Conservation (phyloP, 2,329 filamentous ascomycete genomes). For the Diplodia mutila region DNA sequence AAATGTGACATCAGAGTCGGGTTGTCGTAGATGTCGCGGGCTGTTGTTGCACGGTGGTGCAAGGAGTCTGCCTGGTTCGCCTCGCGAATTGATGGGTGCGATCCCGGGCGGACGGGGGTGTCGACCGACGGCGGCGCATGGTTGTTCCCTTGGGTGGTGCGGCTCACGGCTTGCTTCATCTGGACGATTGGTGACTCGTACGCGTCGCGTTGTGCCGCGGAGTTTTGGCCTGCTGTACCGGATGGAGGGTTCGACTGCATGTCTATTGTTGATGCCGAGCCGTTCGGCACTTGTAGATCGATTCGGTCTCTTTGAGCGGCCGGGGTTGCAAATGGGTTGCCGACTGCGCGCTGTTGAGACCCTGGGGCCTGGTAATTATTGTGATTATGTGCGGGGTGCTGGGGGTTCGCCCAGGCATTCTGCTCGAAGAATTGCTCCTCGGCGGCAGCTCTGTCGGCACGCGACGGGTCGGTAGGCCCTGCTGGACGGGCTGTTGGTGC, state of each 20-base stretch:
- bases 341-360: conserved; percentile 21
- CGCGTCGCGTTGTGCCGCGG: conserved; percentile 32
- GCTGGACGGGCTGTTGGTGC: background rate
- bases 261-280: conserved; percentile 46
- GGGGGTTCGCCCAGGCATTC: conserved; percentile 90
- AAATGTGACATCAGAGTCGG: conserved; percentile 16
- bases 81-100: conserved; percentile 4
- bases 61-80: background rate
- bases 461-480: conserved; percentile 40
- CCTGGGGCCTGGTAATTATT: conserved; percentile 36
- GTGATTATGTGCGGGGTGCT: conserved; percentile 52
- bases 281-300: conserved; percentile 41
- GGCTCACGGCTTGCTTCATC: conserved; percentile 35
- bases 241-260: conserved; percentile 45
- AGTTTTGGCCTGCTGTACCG: conserved; percentile 31
- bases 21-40: conserved; percentile 15
- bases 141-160: background rate
- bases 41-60: background rate
- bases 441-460: conserved; percentile 61
- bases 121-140: background rate
- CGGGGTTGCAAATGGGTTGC: conserved; percentile 33
- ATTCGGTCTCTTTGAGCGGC: conserved; percentile 41
- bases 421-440: conserved; percentile 88
- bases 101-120: conserved; percentile 1
- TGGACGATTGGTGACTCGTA: conserved; percentile 45